These are phyloP conservation scores for Castanospermum australe DNA, from an alignment of 306 rosid genomes.

Conservation along the genomic window DNA sequence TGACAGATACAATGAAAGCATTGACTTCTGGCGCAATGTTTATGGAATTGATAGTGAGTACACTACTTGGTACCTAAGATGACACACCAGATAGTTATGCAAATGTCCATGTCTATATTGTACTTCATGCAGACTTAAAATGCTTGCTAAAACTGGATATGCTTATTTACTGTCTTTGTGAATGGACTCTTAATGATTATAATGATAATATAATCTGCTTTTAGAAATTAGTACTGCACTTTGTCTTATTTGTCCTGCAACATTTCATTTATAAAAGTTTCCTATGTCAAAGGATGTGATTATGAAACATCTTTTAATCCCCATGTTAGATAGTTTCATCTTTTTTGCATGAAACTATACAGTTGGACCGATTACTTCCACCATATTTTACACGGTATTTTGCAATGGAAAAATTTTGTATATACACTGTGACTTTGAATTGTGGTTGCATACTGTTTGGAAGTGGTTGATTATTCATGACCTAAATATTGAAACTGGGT, in stretches of 20 bases:
- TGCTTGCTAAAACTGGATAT: not conserved
- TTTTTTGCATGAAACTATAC: not conserved
- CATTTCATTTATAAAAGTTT: not conserved
- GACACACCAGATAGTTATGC: not conserved
- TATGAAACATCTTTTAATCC: not conserved
- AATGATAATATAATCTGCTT: not conserved
- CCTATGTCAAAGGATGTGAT: not conserved
- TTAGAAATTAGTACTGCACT: not conserved
- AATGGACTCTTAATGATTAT: not conserved
- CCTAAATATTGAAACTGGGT: no score
- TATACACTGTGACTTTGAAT: no score
- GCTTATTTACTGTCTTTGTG: not conserved
- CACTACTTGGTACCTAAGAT: not conserved
- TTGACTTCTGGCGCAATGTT: slow-evolving; percentile 97
- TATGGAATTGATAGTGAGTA: slow-evolving; percentile 97
- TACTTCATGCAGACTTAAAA: not conserved
- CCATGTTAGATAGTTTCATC: not conserved
- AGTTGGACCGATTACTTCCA: no score
- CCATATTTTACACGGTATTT: no score
- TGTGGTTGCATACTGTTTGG: no score
- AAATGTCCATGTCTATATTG: not conserved
- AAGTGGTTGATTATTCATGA: no score
- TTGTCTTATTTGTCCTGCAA: not conserved
- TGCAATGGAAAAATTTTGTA: no score
- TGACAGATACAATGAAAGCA: slow-evolving; percentile 86